Percentiles rank a stretch among this genome's conserved stretches.
phyloP scores from a whole-genome alignment of 306 rosid species.

The Begonia loranthoides region DNA sequence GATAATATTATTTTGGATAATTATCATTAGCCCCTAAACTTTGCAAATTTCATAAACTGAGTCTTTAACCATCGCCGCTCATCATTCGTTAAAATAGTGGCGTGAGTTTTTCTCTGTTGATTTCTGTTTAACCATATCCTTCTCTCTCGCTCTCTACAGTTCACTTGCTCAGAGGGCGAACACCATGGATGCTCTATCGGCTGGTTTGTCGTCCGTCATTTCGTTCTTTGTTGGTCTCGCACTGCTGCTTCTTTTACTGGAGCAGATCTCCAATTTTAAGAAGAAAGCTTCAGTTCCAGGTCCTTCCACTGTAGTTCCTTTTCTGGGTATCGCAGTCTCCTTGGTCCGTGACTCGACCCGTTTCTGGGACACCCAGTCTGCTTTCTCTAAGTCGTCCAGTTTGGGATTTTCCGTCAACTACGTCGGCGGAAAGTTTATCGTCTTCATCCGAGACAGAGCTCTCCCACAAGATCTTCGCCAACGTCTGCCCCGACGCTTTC shows the following conservation, averaged over 20 bases:
- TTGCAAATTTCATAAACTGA: too few species aligned
- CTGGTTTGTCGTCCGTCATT: constrained; percentile 6
- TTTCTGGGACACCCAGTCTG: constrained; percentile 70
- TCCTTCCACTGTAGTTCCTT: constrained; percentile 42
- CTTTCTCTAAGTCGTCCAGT: constrained; percentile 29
- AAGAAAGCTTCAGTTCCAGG: constrained; percentile 51
- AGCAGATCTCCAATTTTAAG: constrained; percentile 49
- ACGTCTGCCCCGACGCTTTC: constrained; percentile 70
- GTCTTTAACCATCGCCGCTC: too few species aligned
- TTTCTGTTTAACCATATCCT: background rate
- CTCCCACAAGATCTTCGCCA: constrained; percentile 66
- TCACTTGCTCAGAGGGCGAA: too few species aligned
- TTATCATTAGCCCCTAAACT: too few species aligned
- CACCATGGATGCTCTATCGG: background rate
- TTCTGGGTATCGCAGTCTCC: constrained; percentile 59
- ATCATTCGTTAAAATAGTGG: too few species aligned
- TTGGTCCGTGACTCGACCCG: constrained; percentile 42
- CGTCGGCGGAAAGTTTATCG: constrained; percentile 56
- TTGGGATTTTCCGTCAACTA: constrained; percentile 58
- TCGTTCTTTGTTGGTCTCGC: constrained; percentile 28
- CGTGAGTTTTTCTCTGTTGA: background rate
- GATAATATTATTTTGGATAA: too few species aligned
- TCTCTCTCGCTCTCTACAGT: background rate
- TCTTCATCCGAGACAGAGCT: constrained; percentile 70
- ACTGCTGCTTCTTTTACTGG: constrained; percentile 30